Base-by-base conservation (phyloP, 441 rosid genomes). In the Aquilaria agallochum region DNA sequence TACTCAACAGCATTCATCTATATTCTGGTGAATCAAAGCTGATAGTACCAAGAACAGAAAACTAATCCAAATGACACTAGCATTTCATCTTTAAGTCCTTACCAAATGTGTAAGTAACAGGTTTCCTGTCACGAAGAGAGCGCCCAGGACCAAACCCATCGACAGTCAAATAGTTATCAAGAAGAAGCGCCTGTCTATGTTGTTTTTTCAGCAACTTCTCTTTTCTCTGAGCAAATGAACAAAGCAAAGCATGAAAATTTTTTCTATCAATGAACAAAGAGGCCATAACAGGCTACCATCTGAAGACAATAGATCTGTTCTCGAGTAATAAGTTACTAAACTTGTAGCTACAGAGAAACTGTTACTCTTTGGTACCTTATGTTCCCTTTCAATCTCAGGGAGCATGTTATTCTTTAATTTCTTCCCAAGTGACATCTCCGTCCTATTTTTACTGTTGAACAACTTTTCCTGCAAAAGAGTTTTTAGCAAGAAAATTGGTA, bases 91-190 rank as follows among this genome's bases (percentile, higher is more conserved):
- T 53, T 20, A 66, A 50, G 57, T 53, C 72, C 85, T 78, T 83
- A 92, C 99, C 99, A 76, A 95, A 95, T 59, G 99, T 95, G 63
- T 95, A 95, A 68, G 93, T 85, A 70, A 95, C 98, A 53, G 96
- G 99, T 64, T 95, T 95, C 72, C 99, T 83, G 69, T 92, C 97
- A 68, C 99, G 99, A 63, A 87, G 97, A 58, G 97, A 80, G 31
- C 99, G 99, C 53, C 98, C 99, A 11, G 80, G 77, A 74, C 72
- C 96, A 82, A 85, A 89, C 62, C 93, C 98, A 48, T 95, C 97
- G 44, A 82, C 82, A 71, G 51, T 74, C 82, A 90, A 36, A 75
- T 69, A 87, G 84, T 81, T 95, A 76, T 95, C 87, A 50, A 92
- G 96, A 70, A 92, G 98, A 63, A 92, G 74, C 59, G 98, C 97